These are phyloP conservation scores for Priceomyces carsonii DNA, from an alignment of 805 yeast species.

Conservation along the genomic window DNA sequence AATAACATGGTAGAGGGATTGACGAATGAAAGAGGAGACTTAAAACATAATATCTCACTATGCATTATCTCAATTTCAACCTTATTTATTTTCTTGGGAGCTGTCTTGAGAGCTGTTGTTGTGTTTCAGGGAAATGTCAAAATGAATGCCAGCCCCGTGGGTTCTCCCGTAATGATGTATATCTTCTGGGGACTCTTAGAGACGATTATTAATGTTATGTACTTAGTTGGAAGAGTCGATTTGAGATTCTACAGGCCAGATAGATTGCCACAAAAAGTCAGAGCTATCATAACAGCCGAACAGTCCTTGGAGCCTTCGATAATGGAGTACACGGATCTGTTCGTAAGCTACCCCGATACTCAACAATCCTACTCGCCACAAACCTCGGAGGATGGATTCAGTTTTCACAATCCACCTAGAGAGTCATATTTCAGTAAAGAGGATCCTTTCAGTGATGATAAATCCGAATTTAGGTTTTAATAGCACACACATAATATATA, in stretches of 20 bases:
- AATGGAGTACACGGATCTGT: constrained; percentile 7
- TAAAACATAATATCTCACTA: constrained; percentile 55
- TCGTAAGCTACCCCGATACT: background rate
- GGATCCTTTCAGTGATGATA: constrained; percentile 4
- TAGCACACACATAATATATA: background rate
- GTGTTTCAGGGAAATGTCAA: constrained; percentile 30
- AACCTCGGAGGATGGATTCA: constrained; percentile 5
- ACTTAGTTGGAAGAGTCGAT: constrained; percentile 67
- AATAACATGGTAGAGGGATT: constrained; percentile 30
- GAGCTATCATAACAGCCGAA: constrained; percentile 44
- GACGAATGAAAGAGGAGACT: constrained; percentile 38
- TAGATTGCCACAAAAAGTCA: constrained; percentile 40
- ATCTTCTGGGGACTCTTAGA: constrained; percentile 71
- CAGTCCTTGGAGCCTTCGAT: constrained; percentile 37
- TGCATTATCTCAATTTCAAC: constrained; percentile 47
- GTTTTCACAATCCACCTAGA: constrained; percentile 6
- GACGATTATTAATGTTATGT: constrained; percentile 53
- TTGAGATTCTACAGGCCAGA: constrained; percentile 82
- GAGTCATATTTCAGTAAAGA: constrained; percentile 2
- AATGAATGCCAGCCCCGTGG: constrained; percentile 15
- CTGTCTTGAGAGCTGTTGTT: constrained; percentile 51
- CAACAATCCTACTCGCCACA: constrained; percentile 5
- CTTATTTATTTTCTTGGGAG: constrained; percentile 48
- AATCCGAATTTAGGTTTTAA: constrained; percentile 4
- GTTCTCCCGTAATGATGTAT: constrained; percentile 61